Conservation (phyloP, 345 rosid genomes). For the Salix exigua region DNA sequence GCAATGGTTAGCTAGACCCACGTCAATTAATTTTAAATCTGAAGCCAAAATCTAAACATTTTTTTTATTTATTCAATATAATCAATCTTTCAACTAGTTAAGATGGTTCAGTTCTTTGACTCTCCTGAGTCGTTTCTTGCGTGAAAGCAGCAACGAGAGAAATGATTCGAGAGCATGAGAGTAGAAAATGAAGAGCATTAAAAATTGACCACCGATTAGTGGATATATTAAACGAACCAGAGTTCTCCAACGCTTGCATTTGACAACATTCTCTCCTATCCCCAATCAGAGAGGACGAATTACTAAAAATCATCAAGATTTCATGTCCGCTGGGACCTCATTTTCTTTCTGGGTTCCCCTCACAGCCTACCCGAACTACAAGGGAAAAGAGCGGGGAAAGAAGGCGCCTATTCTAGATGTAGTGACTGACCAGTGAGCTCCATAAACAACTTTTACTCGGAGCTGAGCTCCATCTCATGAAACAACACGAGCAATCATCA, state of each 20-base stretch:
- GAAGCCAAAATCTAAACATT: no score
- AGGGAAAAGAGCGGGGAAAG: not conserved
- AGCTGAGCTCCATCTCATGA: slow-evolving; percentile 26
- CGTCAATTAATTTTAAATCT: no score
- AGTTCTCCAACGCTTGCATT: slow-evolving; percentile 11
- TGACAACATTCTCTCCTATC: slow-evolving; percentile 7
- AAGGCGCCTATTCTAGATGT: not conserved
- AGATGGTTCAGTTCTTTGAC: no score
- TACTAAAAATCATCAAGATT: slow-evolving; percentile 6
- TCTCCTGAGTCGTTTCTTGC: no score
- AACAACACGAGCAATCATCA: slow-evolving; percentile 77
- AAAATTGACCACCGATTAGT: slow-evolving; percentile 33
- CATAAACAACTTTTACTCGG: not conserved
- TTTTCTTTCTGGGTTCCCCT: slow-evolving; percentile 11
- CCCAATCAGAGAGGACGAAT: not conserved
- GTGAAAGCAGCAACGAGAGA: no score
- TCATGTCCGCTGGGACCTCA: slow-evolving; percentile 8
- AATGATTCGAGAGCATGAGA: not conserved
- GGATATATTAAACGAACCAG: slow-evolving; percentile 28
- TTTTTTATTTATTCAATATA: no score
- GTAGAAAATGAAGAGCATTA: not conserved
- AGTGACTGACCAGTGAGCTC: not conserved
- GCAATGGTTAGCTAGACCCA: no score
- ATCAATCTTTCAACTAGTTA: no score
- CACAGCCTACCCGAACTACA: slow-evolving; percentile 20